phyloP scores from a whole-genome alignment of 805 yeast species.

The Zygosaccharomyces bailii region DNA sequence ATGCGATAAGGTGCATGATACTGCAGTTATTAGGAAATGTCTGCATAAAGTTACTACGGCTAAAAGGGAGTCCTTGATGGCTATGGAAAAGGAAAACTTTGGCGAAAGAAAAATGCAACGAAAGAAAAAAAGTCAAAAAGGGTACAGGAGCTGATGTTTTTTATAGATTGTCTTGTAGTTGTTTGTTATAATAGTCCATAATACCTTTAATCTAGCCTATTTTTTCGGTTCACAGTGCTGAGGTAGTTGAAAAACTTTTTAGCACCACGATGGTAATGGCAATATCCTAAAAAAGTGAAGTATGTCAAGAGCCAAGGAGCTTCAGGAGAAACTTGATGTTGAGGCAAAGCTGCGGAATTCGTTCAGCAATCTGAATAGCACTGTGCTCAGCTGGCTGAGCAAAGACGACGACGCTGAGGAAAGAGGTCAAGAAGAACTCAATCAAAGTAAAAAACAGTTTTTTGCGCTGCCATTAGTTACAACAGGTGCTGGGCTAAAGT shows the following conservation, averaged over 20 bases:
- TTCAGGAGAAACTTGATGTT: constrained; percentile 33
- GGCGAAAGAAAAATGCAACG: constrained; percentile 66
- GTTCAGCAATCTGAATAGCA: constrained; percentile 22
- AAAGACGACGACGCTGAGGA: constrained; percentile 4
- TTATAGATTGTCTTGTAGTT: constrained; percentile 2
- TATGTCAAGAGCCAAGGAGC: constrained; percentile 36
- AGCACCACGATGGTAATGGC: not conserved
- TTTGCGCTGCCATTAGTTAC: constrained; percentile 34
- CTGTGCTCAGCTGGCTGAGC: constrained; percentile 31
- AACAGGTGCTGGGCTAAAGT: constrained; percentile 32
- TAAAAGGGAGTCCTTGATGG: constrained; percentile 86
- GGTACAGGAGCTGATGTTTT: constrained; percentile 14
- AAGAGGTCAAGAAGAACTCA: constrained; percentile 13
- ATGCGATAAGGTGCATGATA: constrained; percentile 68
- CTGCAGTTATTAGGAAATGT: constrained; percentile 67
- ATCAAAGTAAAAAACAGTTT: constrained; percentile 26
- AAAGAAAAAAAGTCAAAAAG: constrained; percentile 35
- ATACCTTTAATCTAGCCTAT: too few species aligned
- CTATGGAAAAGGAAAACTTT: constrained; percentile 86
- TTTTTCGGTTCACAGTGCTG: too few species aligned
- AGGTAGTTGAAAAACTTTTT: not conserved
- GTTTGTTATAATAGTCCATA: not conserved
- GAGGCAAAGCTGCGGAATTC: constrained; percentile 34
- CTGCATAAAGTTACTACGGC: constrained; percentile 72
- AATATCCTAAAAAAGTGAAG: not conserved